Evolutionary conservation across 2,329 filamentous ascomycete species (phyloP).

Genomic region (Alternaria triticina): DNA sequence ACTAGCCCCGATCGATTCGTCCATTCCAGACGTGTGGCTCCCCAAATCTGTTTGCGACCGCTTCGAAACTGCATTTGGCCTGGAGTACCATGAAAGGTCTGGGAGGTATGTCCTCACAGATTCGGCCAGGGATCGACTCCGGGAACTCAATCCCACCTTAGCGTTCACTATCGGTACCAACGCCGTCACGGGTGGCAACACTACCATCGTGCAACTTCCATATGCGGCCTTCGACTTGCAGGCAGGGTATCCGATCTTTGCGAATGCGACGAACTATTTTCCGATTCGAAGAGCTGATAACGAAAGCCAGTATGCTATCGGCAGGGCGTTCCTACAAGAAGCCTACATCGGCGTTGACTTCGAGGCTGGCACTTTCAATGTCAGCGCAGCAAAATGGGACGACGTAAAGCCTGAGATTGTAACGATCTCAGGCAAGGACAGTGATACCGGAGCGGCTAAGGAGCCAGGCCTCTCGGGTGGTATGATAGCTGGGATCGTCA

Average conservation of each 20-base stretch:
- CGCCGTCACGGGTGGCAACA: not conserved
- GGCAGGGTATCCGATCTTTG: slow-evolving; percentile 58
- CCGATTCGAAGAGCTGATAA: slow-evolving; percentile 64
- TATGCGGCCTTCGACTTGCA: slow-evolving; percentile 55
- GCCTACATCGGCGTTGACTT: slow-evolving; percentile 57
- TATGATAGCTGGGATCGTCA: not conserved
- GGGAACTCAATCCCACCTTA: not conserved
- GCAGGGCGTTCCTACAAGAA: slow-evolving; percentile 72
- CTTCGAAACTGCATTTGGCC: not conserved
- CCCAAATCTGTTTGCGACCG: not conserved
- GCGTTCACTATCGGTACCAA: not conserved
- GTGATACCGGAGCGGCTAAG: not conserved
- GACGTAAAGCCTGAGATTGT: not conserved
- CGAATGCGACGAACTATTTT: slow-evolving; percentile 70
- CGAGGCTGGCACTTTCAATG: slow-evolving; percentile 47
- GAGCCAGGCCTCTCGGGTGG: not conserved
- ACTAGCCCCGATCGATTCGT: not conserved
- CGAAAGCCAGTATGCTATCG: slow-evolving; percentile 64
- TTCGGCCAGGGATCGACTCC: not conserved
- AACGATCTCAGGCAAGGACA: not conserved
- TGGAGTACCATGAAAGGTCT: not conserved
- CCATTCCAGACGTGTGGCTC: not conserved
- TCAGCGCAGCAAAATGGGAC: not conserved
- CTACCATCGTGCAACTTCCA: slow-evolving; percentile 45
- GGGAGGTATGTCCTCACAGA: not conserved